Evolutionary conservation across 495 filamentous ascomycete species (phyloP), one percentile per base, ranked within the genome.

Genomic region (Cairneyella variabilis): DNA sequence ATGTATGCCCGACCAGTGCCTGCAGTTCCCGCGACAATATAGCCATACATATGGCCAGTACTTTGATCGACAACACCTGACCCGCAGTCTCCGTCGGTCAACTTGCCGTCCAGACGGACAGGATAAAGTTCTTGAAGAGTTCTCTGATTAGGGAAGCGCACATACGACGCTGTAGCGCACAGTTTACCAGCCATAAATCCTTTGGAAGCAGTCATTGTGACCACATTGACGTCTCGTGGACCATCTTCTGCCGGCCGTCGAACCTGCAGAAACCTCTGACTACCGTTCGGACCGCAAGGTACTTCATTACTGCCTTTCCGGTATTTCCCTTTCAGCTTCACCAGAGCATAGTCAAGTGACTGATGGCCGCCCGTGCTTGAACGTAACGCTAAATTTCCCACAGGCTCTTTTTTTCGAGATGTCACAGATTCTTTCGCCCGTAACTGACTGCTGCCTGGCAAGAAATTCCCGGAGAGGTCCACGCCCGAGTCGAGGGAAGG

Each of bases 11-110:
- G 10, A 0, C 42, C 32, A 2, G 54, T 59, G 1, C 53, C 53
- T 3, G 54, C 14, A 30, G 51, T 50, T 48, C 62, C 62, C 36
- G 51, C 48, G 9, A 63, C 28, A 30, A 67, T 53, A 36, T 63
- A 56, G 16, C 62, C 64, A 39, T 63, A 63, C 3, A 63, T n/a
- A 25, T 47, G 34, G 11, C 60, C 64, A 9, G 54, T 55, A 23
- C 36, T 25, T 26, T 44, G 32, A 40, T 65, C 62, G n/a, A 65
- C 10, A 11, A 67, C 56, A 14, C 44, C 36, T n/a, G 59, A 48
- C 0, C 64, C 64, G 32, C 48, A 63, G 27, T 65, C 62, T 5
- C 64, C 60, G 10, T 37, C 12, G 26, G 17, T 22, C 14, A 44
- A 26, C 26, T 38, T 50, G 20, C 50, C 50, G 14, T 45, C 40